Conservation (phyloP, 2,329 filamentous ascomycete species). For the Cladosporium sp. region DNA sequence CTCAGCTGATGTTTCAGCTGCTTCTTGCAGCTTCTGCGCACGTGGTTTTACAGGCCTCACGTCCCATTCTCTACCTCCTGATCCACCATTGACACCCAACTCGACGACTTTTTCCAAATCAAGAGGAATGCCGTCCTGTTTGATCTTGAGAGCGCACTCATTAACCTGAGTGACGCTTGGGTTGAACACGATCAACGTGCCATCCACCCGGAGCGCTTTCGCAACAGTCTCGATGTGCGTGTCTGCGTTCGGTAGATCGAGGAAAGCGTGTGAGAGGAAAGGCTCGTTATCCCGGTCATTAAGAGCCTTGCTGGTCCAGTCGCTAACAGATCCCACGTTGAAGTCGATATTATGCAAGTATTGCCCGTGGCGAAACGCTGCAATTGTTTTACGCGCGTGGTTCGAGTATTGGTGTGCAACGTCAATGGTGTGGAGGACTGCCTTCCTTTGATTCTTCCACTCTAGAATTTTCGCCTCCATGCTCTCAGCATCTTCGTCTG, state of each 20-base stretch:
- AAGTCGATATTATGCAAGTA: constrained; percentile 69
- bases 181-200: constrained; percentile 63
- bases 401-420: constrained; percentile 55
- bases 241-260: constrained; percentile 65
- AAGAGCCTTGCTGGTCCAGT: constrained; percentile 55
- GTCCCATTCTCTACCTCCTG: constrained; percentile 59
- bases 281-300: constrained; percentile 38
- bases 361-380: constrained; percentile 61
- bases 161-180: constrained; percentile 74
- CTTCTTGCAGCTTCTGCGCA: not conserved
- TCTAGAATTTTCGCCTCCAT: constrained; percentile 18
- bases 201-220: constrained; percentile 57
- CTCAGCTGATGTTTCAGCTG: not conserved
- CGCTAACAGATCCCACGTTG: constrained; percentile 59
- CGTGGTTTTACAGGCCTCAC: constrained; percentile 46
- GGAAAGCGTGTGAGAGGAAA: constrained; percentile 64
- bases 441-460: constrained; percentile 47
- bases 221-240: constrained; percentile 45
- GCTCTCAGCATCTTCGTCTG: constrained; percentile 19
- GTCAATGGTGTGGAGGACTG: constrained; percentile 71
- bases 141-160: constrained; percentile 53
- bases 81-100: constrained; percentile 43
- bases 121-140: constrained; percentile 50
- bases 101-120: constrained; percentile 56
- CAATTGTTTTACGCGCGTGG: constrained; percentile 59